phyloP scores from a whole-genome alignment of 2,329 filamentous ascomycete genomes.

The Paecilomyces fulvus region DNA sequence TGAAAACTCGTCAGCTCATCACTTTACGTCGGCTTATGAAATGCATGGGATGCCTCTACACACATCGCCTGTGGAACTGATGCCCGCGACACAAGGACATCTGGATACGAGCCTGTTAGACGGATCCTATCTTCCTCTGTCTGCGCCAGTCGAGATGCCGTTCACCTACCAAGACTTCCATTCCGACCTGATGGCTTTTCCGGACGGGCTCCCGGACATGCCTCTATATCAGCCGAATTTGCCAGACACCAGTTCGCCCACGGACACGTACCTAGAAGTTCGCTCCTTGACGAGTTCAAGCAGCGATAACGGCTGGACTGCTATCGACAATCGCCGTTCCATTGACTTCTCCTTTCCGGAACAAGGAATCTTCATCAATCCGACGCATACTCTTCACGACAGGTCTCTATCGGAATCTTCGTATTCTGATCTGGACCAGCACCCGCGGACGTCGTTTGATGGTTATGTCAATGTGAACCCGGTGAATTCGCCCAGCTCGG shows the following conservation, averaged over 20 bases:
- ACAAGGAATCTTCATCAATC: conserved; percentile 73
- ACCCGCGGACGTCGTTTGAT: conserved; percentile 53
- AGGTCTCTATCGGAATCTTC: conserved; percentile 81
- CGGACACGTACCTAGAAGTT: conserved; percentile 75
- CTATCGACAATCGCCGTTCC: conserved; percentile 66
- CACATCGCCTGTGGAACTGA: conserved; percentile 44
- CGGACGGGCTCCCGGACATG: conserved; percentile 42
- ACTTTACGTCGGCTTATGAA: conserved; percentile 51
- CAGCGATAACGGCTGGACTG: conserved; percentile 79
- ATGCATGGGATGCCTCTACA: conserved; percentile 39
- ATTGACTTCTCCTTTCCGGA: conserved; percentile 59
- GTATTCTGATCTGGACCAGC: conserved; percentile 58
- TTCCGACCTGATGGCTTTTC: conserved; percentile 54
- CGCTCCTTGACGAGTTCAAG: conserved; percentile 71
- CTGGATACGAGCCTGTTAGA: conserved; percentile 56
- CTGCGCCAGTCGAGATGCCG: conserved; percentile 56
- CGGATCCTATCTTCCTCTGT: conserved; percentile 47
- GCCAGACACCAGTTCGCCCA: conserved; percentile 56
- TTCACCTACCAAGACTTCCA: conserved; percentile 73
- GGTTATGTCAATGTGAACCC: conserved; percentile 81
- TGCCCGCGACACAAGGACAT: conserved; percentile 52
- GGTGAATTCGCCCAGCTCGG: conserved; percentile 75
- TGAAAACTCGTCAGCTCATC: conserved; percentile 48
- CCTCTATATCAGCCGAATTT: conserved; percentile 31
- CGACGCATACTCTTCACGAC: conserved; percentile 79